These are phyloP conservation scores for Setomelanomma holmii DNA, from an alignment of 2,329 filamentous ascomycete genomes.

Conservation along the genomic window DNA sequence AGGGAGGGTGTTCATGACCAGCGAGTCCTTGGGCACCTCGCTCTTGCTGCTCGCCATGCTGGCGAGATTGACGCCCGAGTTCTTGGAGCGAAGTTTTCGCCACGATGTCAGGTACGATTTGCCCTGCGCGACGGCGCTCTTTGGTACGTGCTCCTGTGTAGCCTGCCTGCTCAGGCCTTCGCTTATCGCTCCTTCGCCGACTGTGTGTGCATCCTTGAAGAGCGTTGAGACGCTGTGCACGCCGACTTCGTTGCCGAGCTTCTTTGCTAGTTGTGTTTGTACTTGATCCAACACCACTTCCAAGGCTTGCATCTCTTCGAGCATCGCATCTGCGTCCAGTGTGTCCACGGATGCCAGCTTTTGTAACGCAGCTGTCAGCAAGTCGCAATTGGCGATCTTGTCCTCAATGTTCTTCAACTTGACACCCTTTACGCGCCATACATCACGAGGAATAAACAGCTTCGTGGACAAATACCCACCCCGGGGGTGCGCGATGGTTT, in stretches of 20 bases:
- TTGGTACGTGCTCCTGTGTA: conserved; percentile 41
- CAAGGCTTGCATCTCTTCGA: conserved; percentile 92
- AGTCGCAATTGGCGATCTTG: conserved; percentile 90
- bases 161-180: conserved; percentile 35
- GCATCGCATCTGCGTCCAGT: conserved; percentile 85
- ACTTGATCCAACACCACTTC: conserved; percentile 88
- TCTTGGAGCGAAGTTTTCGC: conserved; percentile 89
- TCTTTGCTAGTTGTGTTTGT: conserved; percentile 77
- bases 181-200: conserved; percentile 36
- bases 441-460: conserved; percentile 89
- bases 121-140: conserved; percentile 49
- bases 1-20: conserved; percentile 60
- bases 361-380: conserved; percentile 84
- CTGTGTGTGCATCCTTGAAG: conserved; percentile 71
- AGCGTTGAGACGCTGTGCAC: conserved; percentile 74
- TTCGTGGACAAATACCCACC: conserved; percentile 92
- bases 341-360: conserved; percentile 86
- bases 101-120: conserved; percentile 86
- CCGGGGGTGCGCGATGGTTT: conserved; percentile 87
- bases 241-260: conserved; percentile 91
- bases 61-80: conserved; percentile 65
- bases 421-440: conserved; percentile 92
- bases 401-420: conserved; percentile 92
- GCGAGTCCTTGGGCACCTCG: conserved; percentile 62
- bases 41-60: conserved; percentile 52